Percentiles rank a stretch among this genome's conserved stretches.
Evolutionary conservation across 2,329 filamentous ascomycete species (phyloP).

Genomic region (Sarocladium oryzae): DNA sequence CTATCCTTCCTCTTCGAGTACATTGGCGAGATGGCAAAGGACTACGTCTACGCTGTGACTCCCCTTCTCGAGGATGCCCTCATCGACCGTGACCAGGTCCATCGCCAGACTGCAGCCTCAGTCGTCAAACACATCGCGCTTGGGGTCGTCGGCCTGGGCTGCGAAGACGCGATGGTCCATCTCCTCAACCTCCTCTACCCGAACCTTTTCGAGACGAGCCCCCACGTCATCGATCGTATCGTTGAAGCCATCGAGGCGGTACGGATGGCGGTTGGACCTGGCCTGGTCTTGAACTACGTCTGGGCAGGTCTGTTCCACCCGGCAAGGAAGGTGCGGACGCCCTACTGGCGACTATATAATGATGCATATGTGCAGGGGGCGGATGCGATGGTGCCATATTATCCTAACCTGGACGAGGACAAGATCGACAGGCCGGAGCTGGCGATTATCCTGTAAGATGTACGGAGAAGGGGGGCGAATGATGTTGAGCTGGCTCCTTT

Average conservation of each 20-base stretch:
- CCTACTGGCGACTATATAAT: slow-evolving; percentile 97
- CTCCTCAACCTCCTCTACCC: slow-evolving; percentile 93
- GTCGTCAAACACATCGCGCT: slow-evolving; percentile 98
- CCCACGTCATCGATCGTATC: slow-evolving; percentile 96
- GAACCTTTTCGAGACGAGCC: slow-evolving; percentile 95
- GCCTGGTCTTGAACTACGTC: slow-evolving; percentile 93
- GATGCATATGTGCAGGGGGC: slow-evolving; percentile 92
- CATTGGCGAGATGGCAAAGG: slow-evolving; percentile 99
- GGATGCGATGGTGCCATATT: slow-evolving; percentile 94
- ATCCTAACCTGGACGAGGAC: slow-evolving; percentile 79
- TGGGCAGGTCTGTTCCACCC: slow-evolving; percentile 98
- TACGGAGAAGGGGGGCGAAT: background rate
- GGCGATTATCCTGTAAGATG: slow-evolving; percentile 66
- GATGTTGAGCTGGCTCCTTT: too few relatives aligned
- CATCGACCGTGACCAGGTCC: slow-evolving; percentile 96
- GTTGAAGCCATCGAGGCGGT: slow-evolving; percentile 97
- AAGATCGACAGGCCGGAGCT: slow-evolving; percentile 73
- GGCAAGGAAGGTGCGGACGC: slow-evolving; percentile 84
- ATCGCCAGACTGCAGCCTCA: slow-evolving; percentile 90
- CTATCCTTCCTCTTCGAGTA: slow-evolving; percentile 98
- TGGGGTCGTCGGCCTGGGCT: slow-evolving; percentile 94
- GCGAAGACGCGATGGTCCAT: slow-evolving; percentile 97
- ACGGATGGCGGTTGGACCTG: slow-evolving; percentile 85
- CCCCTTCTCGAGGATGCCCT: slow-evolving; percentile 93
- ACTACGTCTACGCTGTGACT: slow-evolving; percentile 97